Evolutionary conservation across 176 grass and related monocot genomes (phyloP).

Genomic region (Zizania latifolia): DNA sequence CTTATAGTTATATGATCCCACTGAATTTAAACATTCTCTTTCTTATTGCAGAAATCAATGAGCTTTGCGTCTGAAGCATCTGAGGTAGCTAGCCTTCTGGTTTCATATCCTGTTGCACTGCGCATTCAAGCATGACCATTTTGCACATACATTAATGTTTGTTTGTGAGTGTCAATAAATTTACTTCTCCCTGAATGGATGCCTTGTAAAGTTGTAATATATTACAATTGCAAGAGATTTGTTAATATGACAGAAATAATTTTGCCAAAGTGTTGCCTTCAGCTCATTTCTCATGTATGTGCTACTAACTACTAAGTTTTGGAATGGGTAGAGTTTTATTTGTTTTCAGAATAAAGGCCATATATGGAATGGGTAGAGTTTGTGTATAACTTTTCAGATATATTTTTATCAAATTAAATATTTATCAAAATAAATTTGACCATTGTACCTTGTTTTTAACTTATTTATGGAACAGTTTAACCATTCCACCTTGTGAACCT

Average conservation of each 20-base stretch:
- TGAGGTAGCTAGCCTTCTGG: conserved; percentile 55
- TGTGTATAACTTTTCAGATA: neutral
- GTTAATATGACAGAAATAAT: conserved; percentile 2
- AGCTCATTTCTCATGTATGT: neutral
- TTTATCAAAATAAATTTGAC: neutral
- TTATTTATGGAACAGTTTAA: neutral
- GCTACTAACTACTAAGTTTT: neutral
- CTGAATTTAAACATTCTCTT: conserved; percentile 10
- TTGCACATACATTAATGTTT: neutral
- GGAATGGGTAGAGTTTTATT: neutral
- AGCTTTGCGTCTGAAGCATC: conserved; percentile 49
- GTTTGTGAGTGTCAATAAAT: neutral
- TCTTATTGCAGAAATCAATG: conserved; percentile 67
- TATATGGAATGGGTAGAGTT: neutral
- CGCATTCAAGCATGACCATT: neutral
- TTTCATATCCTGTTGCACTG: conserved; percentile 11
- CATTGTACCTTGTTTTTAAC: neutral
- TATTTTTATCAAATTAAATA: neutral
- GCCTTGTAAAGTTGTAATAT: neutral
- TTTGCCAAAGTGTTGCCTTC: conserved; percentile 3
- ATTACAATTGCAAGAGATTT: neutral
- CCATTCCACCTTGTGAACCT: neutral
- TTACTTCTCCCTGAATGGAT: neutral
- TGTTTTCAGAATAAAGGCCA: neutral
- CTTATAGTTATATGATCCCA: neutral